Evolutionary conservation across 306 rosid species (phyloP), one percentile per base, ranked within the genome.

Genomic region (Clitoria ternatea): DNA sequence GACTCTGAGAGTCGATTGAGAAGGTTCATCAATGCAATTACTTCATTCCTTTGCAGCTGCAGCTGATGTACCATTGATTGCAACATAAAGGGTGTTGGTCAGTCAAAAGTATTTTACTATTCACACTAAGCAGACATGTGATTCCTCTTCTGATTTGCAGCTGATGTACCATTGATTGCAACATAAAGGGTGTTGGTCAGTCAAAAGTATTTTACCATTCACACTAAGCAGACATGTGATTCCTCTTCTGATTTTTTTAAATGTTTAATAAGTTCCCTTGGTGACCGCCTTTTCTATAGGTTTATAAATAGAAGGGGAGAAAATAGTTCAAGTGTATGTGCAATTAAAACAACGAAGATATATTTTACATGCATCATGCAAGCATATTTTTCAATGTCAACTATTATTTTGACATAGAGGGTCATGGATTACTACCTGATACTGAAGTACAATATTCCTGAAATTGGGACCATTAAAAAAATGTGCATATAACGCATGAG

Each of bases 1-100:
- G 99, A 95, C 76, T 95, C 96, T 0, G 99, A 89, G 9, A 95
- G 94, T 48, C 99, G 88, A 77, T 85, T 89, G 29, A 95, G 99
- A 68, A 91, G 87, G 85, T 95, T 95, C 76, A 85, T 23, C 77
- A 95, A 72, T 26, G 97, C 99, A 47, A 95, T 95, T 56, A 95
- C 96, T 78, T 95, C 99, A 68, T 95, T 95, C 70, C 97, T 73
- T 77, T 95, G 99, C 77, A 91, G 73, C 87, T 95, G 86, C 80
- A 95, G 84, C 97, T 85, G 89, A 52, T 53, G 44, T 54, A 70
- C 13, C 66, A 48, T 47, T 39, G 70, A 82, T 61, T 9, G 30
- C 64, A 81, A 60, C 45, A 54, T 24, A 43, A 5, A 32, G 18
- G 54, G 45, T 12, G 20, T 49, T 30, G 44, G 55, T 69, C 69